Evolutionary conservation across 2,329 filamentous ascomycete species (phyloP), one percentile per base, ranked within the genome.

Genomic region (Cladosporium sp.): DNA sequence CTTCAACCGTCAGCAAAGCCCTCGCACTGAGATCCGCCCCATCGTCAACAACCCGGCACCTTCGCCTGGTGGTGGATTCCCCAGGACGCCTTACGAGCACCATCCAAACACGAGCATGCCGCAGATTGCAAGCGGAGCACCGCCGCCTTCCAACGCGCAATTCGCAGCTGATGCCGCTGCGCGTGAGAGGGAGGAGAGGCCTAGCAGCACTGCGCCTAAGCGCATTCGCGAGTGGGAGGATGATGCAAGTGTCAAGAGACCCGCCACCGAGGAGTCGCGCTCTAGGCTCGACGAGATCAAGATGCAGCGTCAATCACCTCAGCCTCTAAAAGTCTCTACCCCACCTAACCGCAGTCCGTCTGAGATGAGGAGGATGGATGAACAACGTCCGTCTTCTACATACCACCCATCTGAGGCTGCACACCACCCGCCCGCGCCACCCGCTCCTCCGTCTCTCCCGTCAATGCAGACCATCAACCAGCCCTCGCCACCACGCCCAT

Each of bases 351-450:
- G 90, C 57, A 90, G 88, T 70, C 92, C 91, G 8, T 90, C 88
- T 0, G 85, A 88, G 56, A 75, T 79, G 58, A 82, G 84, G 25
- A 82, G 85, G 35, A 74, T 80, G 57, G 85, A 88, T 48, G 75
- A 76, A 10, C 82, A 88, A 65, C 88, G 89, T 52, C 86, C 89
- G 56, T 83, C 62, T 9, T 67, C 68, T 54, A 86, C 82, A 56
- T 96, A 97, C 68, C 90, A 97, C 71, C 91, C 93, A 4, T 96
- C 92, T 0, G 91, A 97, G 73, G 90, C 91, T 56, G 91, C 92
- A 2, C 92, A 96, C 69, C 92, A 96, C 69, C 87, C 87, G 22
- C 86, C 86, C 81, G 66, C 40, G 3, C 47, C 47, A 9, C 52
- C 52, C 3, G 19, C 52, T n/a, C 52, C 52, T 25, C 44, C 22